Evolutionary conservation across 2,329 filamentous ascomycete species (phyloP).

Genomic region (Pestalotiopsis sp.): DNA sequence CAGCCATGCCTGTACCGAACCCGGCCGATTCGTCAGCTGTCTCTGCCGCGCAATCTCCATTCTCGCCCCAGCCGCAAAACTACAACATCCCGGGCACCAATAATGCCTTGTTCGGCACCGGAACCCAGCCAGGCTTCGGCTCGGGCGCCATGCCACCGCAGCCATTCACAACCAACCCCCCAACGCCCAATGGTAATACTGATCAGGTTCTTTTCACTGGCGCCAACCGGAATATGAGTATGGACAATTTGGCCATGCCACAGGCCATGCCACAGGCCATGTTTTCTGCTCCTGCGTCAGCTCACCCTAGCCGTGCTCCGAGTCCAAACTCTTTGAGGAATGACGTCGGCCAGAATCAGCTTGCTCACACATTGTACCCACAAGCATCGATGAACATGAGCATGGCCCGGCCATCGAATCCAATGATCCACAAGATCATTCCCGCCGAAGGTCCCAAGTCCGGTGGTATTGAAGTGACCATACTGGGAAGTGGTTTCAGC

Average conservation of each 20-base stretch:
- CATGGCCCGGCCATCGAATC: constrained; percentile 49
- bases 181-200: constrained; percentile 65
- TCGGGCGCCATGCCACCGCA: constrained; percentile 24
- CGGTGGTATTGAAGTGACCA: constrained; percentile 85
- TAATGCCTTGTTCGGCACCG: constrained; percentile 33
- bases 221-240: constrained; percentile 60
- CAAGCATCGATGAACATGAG: constrained; percentile 49
- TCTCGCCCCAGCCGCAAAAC: constrained; percentile 47
- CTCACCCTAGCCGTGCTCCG: constrained; percentile 76
- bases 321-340: constrained; percentile 64
- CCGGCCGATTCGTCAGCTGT: constrained; percentile 29
- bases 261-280: constrained; percentile 61
- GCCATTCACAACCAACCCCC: constrained; percentile 60
- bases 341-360: constrained; percentile 43
- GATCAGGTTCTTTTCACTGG: constrained; percentile 61
- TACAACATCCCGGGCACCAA: constrained; percentile 44
- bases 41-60: constrained; percentile 54
- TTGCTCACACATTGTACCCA: constrained; percentile 47
- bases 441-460: constrained; percentile 80
- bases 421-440: constrained; percentile 80
- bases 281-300: constrained; percentile 72
- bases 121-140: constrained; percentile 24
- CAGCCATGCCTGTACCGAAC: constrained; percentile 36
- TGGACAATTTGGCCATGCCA: constrained; percentile 66
- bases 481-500: constrained; percentile 79